Evolutionary conservation across 768 basidiomycete genomes (phyloP).

Genomic region (Polyporus arcularius): DNA sequence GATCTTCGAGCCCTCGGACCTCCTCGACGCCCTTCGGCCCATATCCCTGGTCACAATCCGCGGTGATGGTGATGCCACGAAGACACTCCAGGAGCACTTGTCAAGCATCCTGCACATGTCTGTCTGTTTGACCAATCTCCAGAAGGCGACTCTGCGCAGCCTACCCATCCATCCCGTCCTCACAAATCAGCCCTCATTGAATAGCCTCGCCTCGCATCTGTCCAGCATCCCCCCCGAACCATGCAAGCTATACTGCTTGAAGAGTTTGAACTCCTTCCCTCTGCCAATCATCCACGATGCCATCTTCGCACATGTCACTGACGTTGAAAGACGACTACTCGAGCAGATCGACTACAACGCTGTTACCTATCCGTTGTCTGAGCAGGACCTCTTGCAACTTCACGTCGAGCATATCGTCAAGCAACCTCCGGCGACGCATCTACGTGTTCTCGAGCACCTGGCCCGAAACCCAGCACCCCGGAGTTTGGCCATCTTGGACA

Average conservation of each 20-base stretch:
- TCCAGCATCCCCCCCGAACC: background rate
- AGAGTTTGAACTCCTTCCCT: background rate
- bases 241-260: background rate
- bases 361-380: background rate
- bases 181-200: background rate
- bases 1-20: background rate
- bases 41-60: background rate
- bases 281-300: background rate
- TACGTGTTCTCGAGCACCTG: background rate
- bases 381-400: background rate
- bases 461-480: background rate
- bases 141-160: background rate
- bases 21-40: background rate
- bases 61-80: background rate
- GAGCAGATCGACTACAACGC: slow-evolving; percentile 4
- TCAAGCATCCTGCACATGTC: background rate
- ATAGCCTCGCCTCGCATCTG: background rate
- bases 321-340: background rate
- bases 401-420: background rate
- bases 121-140: background rate
- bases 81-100: background rate
- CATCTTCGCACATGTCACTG: background rate
- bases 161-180: slow-evolving; percentile 10
- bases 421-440: background rate
- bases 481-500: background rate